phyloP scores from a whole-genome alignment of 176 grass and related monocot species.

The Pharus latifolius region DNA sequence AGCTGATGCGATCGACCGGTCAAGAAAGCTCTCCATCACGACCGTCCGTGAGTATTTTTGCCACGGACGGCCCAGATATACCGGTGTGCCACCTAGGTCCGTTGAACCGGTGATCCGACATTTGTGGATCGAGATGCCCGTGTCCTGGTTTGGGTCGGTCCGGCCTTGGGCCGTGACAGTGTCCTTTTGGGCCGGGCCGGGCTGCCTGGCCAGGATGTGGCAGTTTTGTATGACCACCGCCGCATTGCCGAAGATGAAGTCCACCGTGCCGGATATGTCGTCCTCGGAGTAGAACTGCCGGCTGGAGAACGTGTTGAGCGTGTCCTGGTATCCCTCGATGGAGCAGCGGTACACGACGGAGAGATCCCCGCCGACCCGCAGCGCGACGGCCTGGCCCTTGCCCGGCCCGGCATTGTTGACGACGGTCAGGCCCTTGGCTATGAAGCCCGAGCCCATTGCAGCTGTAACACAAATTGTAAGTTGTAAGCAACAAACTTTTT shows the following conservation, averaged over 20 bases:
- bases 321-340: conserved; percentile 68
- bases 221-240: conserved; percentile 55
- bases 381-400: conserved; percentile 64
- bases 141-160: conserved; percentile 61
- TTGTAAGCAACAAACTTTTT: too few relatives aligned
- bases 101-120: conserved; percentile 29
- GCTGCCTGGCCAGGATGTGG: conserved; percentile 32
- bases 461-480: conserved; percentile 17
- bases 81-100: conserved; percentile 30
- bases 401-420: conserved; percentile 48
- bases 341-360: conserved; percentile 61
- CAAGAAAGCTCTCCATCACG: conserved; percentile 39
- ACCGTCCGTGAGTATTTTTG: conserved; percentile 38
- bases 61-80: conserved; percentile 80
- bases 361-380: conserved; percentile 47
- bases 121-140: conserved; percentile 62
- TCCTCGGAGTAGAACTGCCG: conserved; percentile 50
- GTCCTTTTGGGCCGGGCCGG: conserved; percentile 7
- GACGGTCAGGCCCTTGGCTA: conserved; percentile 61
- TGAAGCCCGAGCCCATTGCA: conserved; percentile 57
- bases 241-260: conserved; percentile 83
- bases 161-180: conserved; percentile 69
- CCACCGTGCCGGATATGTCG: conserved; percentile 55
- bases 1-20: conserved; percentile 17
- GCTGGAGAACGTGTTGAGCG: conserved; percentile 63